These are phyloP conservation scores for Arachnomyces sp. DNA, from an alignment of 2,329 filamentous ascomycete species.

Conservation along the genomic window DNA sequence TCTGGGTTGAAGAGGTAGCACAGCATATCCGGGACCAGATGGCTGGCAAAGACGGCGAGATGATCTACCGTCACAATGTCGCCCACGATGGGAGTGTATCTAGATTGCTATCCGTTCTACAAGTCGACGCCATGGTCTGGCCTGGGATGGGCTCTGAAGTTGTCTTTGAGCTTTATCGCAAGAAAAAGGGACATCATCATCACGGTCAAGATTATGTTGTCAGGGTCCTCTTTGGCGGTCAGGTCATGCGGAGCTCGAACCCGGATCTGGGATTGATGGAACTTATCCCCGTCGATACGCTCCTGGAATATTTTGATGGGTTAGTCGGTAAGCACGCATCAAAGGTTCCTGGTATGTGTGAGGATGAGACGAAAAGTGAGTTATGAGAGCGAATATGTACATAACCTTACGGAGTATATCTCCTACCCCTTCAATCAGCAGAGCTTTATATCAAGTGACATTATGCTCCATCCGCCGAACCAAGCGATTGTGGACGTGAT, in stretches of 20 bases:
- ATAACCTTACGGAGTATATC: no score
- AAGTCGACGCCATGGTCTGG: slow-evolving; percentile 72
- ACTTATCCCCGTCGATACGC: slow-evolving; percentile 59
- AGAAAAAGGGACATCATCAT: slow-evolving; percentile 25
- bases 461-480: no score
- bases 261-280: slow-evolving; percentile 61
- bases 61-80: slow-evolving; percentile 65
- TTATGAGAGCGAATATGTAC: no score
- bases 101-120: slow-evolving; percentile 60
- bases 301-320: slow-evolving; percentile 65
- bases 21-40: slow-evolving; percentile 54
- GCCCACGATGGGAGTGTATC: slow-evolving; percentile 72
- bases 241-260: slow-evolving; percentile 59
- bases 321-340: slow-evolving; percentile 51
- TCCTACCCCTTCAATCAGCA: no score
- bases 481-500: no score
- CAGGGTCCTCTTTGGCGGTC: slow-evolving; percentile 64
- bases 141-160: slow-evolving; percentile 76
- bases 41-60: slow-evolving; percentile 28
- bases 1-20: slow-evolving; percentile 67
- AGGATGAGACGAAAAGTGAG: not conserved
- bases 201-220: slow-evolving; percentile 42
- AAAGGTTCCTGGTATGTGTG: slow-evolving; percentile 35
- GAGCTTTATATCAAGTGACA: no score
- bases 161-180: slow-evolving; percentile 64